Evolutionary conservation across 192 early-diverging fungal genomes (phyloP).

Genomic region (Backusella tarrabulga): DNA sequence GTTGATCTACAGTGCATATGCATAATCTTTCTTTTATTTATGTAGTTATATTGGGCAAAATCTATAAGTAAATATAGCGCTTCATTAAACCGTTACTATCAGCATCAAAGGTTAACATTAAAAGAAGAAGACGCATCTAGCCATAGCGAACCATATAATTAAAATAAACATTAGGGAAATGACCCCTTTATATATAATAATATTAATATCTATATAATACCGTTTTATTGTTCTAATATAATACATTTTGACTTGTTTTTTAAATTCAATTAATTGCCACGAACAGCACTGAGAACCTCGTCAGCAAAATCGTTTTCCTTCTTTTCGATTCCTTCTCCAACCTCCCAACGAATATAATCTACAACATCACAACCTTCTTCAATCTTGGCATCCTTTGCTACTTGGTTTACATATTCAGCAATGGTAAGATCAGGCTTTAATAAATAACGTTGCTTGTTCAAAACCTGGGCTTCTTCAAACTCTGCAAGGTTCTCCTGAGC

Average conservation of each 20-base stretch:
- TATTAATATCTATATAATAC: background rate
- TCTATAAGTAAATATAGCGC: background rate
- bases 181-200: background rate
- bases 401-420: conserved; percentile 56
- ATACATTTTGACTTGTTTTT: background rate
- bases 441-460: conserved; percentile 73
- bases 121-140: background rate
- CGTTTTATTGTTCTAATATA: background rate
- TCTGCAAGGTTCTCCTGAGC: conserved; percentile 42
- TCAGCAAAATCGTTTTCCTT: conserved; percentile 75
- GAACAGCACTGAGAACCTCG: conserved; percentile 57
- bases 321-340: conserved; percentile 86
- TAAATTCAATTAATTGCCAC: conserved; percentile 21
- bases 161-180: background rate
- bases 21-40: background rate
- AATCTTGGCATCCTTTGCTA: conserved; percentile 43
- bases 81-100: background rate
- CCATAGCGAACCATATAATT: background rate
- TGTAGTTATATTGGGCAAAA: background rate
- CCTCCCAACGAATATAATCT: conserved; percentile 76
- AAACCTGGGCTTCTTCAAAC: conserved; percentile 51
- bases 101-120: background rate
- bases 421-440: conserved; percentile 72
- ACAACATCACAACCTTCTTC: conserved; percentile 53
- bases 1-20: background rate